Percentiles rank a stretch among this genome's conserved stretches.
These are phyloP conservation scores for Hibiscus trionum DNA, from an alignment of 345 rosid species.

Conservation along the genomic window DNA sequence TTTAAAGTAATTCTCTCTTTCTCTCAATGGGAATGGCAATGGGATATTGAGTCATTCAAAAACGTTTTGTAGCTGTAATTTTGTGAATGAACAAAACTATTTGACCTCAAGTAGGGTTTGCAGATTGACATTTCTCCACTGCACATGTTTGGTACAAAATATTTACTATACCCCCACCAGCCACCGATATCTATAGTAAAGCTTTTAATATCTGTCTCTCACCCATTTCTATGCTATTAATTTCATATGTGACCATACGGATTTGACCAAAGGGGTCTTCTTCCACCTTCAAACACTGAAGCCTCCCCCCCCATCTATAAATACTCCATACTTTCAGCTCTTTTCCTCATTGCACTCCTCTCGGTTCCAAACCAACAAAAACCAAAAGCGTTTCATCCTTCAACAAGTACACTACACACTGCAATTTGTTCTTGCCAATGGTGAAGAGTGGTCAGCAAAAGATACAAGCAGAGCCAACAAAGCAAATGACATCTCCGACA, in stretches of 20 bases:
- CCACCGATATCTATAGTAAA: not conserved
- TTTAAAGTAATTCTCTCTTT: too few relatives aligned
- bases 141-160: not conserved
- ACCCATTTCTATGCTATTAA: conserved; percentile 22
- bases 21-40: not conserved
- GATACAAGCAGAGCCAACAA: conserved; percentile 27
- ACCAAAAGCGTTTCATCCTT: not conserved
- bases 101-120: conserved; percentile 10
- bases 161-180: not conserved
- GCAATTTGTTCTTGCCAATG: conserved; percentile 24
- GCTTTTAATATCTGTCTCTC: conserved; percentile 18
- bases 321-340: conserved; percentile 20
- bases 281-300: not conserved
- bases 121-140: not conserved
- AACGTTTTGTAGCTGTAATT: conserved; percentile 9
- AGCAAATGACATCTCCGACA: conserved; percentile 22
- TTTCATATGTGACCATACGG: conserved; percentile 15
- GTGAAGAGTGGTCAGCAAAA: conserved; percentile 48
- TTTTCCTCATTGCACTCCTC: not conserved
- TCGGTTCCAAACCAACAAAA: conserved; percentile 2
- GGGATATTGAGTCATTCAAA: conserved; percentile 4
- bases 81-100: not conserved
- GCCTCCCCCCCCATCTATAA: conserved; percentile 24
- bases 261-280: conserved; percentile 19
- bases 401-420: not conserved